These are phyloP conservation scores for Aspergillus leporis DNA, from an alignment of 495 filamentous ascomycete genomes.

Conservation along the genomic window DNA sequence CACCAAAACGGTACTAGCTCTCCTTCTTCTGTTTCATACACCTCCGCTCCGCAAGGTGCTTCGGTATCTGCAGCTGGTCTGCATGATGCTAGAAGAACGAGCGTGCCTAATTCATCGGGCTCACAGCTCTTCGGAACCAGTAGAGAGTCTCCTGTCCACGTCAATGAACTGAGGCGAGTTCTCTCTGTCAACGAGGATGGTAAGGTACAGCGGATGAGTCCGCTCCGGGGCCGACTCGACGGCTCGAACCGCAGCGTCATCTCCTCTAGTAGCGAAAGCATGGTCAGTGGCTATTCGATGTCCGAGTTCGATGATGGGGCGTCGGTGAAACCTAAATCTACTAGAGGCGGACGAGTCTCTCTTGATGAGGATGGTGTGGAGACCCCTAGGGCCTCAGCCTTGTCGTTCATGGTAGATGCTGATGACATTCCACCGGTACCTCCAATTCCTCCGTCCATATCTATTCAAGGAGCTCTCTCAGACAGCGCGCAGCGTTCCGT, in stretches of 20 bases:
- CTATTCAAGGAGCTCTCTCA: slow-evolving; percentile 39
- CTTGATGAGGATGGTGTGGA: slow-evolving; percentile 32
- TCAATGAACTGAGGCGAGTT: slow-evolving; percentile 83
- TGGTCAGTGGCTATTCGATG: slow-evolving; percentile 42
- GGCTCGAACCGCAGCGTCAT: slow-evolving; percentile 37
- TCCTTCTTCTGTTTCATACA: slow-evolving; percentile 28
- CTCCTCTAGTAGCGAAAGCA: slow-evolving; percentile 49
- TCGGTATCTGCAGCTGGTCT: slow-evolving; percentile 27
- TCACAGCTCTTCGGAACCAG: slow-evolving; percentile 56
- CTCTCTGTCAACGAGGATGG: slow-evolving; percentile 53
- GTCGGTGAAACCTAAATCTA: slow-evolving; percentile 31
- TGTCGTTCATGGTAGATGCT: slow-evolving; percentile 17
- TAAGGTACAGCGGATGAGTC: slow-evolving; percentile 38
- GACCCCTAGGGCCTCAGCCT: slow-evolving; percentile 34
- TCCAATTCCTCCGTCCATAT: slow-evolving; percentile 40
- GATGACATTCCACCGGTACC: slow-evolving; percentile 46
- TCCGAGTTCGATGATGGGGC: slow-evolving; percentile 40
- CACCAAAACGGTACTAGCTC: slow-evolving; percentile 53
- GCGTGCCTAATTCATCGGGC: slow-evolving; percentile 49
- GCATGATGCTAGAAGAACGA: slow-evolving; percentile 37
- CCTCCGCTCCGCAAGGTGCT: slow-evolving; percentile 20
- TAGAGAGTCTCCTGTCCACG: slow-evolving; percentile 69
- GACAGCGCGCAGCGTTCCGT: slow-evolving; percentile 41
- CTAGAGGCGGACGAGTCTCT: slow-evolving; percentile 22
- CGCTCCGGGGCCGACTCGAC: slow-evolving; percentile 39